Base-by-base conservation (phyloP, 2,329 filamentous ascomycete species). In the Daldinia sp. region DNA sequence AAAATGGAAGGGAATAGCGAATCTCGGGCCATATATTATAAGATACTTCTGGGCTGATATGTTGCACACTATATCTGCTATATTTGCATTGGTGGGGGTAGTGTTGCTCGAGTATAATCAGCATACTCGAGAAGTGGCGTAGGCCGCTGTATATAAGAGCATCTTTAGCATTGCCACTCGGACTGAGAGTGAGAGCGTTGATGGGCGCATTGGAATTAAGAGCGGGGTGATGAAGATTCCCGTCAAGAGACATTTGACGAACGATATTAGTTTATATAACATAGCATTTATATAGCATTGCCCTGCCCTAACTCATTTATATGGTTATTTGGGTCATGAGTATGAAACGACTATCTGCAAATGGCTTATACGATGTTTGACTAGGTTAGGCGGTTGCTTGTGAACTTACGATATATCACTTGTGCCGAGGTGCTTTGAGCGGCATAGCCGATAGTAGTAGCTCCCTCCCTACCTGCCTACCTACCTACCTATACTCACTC, bases 131-230 rank as follows among this genome's bases (percentile, higher is more conserved):
- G 17, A 30, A 13, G 45, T 4, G 45, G 45, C 11, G 30, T 11
- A 5, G 25, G 27, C 45, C 15, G 17, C 45, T 48, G 45, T 48
- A 32, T 48, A 48, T 48, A 52, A 27, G 9, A 37, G 30, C 39
- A 52, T 58, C 10, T 60, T 50, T 27, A 30, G 23, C 34, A 63
- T 55, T 27, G 34, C 51, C 37, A 35, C 49, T 45, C 15, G 53
- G 35, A 55, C 27, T 35, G n/a, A 27, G 55, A 57, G 47, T 54
- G 30, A 37, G 30, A 63, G 51, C 59, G 58, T 61, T 7, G 23
- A 63, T 30, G 63, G 63, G 48, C 30, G 49, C 47, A 58, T 55
- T 61, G 58, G 35, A 45, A 47, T 55, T 49, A 5, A 51, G 19
- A 34, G 43, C 27, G 9, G 30, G 34, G 15, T 39, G 39, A 15